These are phyloP conservation scores for Asterophora lycoperdoides DNA, from an alignment of 768 basidiomycete genomes.

Conservation along the genomic window DNA sequence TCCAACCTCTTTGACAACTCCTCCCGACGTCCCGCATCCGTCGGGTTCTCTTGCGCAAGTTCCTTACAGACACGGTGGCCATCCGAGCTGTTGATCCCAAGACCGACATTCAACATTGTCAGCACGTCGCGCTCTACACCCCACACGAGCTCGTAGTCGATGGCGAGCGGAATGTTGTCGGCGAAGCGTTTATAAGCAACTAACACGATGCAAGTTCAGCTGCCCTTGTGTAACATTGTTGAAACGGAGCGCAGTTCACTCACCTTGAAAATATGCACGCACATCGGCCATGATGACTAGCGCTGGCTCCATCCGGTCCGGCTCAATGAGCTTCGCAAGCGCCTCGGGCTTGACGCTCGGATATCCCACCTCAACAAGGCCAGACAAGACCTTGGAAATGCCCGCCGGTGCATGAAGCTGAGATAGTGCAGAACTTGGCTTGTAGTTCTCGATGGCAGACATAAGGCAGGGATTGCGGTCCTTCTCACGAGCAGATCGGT, in stretches of 20 bases:
- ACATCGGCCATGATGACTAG: conserved; percentile 68
- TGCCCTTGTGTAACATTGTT: background rate
- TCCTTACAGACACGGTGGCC: conserved; percentile 42
- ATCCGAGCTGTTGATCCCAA: conserved; percentile 48
- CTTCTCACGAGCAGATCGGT: conserved; percentile 39
- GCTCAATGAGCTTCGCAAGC: conserved; percentile 44
- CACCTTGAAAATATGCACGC: conserved; percentile 76
- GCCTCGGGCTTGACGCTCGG: conserved; percentile 35
- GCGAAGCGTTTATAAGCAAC: conserved; percentile 58
- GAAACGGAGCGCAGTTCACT: conserved; percentile 3
- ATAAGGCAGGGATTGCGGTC: conserved; percentile 24
- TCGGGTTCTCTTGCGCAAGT: conserved; percentile 33
- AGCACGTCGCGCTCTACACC: conserved; percentile 47
- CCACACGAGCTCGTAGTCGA: conserved; percentile 53
- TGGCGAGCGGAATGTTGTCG: conserved; percentile 52
- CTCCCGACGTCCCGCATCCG: conserved; percentile 4
- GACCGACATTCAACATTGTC: conserved; percentile 38
- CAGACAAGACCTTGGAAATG: conserved; percentile 31
- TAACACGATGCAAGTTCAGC: conserved; percentile 16
- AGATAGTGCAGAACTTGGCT: background rate
- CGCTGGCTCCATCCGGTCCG: conserved; percentile 51
- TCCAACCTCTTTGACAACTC: conserved; percentile 12
- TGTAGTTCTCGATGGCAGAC: conserved; percentile 22
- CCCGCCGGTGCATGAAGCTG: conserved; percentile 12
- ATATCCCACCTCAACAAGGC: conserved; percentile 38